Conservation (phyloP, 768 basidiomycete genomes). For the Daedaleopsis sinensis region DNA sequence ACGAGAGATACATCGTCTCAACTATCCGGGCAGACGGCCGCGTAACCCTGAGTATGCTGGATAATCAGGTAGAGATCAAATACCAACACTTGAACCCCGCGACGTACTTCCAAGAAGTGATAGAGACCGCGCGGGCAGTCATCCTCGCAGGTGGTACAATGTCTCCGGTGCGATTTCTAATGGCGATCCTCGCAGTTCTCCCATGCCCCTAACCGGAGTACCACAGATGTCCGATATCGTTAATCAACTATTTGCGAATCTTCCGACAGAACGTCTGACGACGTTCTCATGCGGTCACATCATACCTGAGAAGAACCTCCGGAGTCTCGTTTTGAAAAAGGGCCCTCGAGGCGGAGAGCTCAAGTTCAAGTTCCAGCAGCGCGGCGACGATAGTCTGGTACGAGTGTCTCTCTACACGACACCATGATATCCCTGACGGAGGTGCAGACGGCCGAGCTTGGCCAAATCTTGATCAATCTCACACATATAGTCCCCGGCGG, state of each 20-base stretch:
- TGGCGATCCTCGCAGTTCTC: not conserved
- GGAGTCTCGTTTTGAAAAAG: constrained; percentile 70
- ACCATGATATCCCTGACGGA: no score
- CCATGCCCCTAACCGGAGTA: not conserved
- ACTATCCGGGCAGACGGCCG: constrained; percentile 63
- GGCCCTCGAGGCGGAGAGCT: constrained; percentile 77
- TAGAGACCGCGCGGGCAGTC: constrained; percentile 80
- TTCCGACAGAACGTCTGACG: constrained; percentile 63
- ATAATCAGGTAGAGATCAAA: constrained; percentile 66
- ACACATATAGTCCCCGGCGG: constrained; percentile 80
- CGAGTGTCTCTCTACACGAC: constrained; percentile 27
- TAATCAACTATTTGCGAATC: constrained; percentile 73
- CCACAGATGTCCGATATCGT: constrained; percentile 84
- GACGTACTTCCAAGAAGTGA: constrained; percentile 82
- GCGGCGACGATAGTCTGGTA: constrained; percentile 62
- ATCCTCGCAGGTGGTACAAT: constrained; percentile 96
- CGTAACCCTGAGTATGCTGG: constrained; percentile 50
- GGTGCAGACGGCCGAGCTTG: constrained; percentile 75
- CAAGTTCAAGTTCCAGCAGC: constrained; percentile 80
- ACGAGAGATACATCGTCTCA: not conserved
- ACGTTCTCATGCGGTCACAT: constrained; percentile 94
- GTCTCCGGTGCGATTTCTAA: constrained; percentile 76
- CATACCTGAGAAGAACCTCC: constrained; percentile 79
- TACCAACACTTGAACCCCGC: constrained; percentile 94
- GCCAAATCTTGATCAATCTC: constrained; percentile 82